These are phyloP conservation scores for Neohortaea acidophila DNA, from an alignment of 495 filamentous ascomycete genomes.

Conservation along the genomic window DNA sequence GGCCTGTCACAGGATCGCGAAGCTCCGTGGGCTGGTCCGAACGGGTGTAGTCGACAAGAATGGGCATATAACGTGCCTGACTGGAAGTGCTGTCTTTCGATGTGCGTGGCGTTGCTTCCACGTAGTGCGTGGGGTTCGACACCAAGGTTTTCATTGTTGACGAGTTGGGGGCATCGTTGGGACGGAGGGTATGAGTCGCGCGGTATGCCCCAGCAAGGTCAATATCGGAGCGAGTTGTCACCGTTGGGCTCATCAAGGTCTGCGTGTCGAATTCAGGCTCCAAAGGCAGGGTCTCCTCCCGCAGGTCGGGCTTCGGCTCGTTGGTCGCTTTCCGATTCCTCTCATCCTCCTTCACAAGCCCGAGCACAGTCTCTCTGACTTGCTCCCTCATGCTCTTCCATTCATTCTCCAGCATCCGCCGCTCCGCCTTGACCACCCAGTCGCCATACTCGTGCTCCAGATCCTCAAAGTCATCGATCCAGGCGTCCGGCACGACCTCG, in stretches of 20 bases:
- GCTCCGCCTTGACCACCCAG: constrained; percentile 44
- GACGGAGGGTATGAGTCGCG: too few species aligned
- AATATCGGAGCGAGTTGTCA: background rate
- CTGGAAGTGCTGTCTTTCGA: background rate
- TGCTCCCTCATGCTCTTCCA: constrained; percentile 4
- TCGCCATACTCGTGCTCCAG: constrained; percentile 65
- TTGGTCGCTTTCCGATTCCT: background rate
- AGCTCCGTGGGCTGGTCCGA: background rate
- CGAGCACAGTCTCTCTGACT: background rate
- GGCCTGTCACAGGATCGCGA: background rate
- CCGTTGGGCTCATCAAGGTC: background rate
- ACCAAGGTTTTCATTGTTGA: too few species aligned
- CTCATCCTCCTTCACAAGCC: background rate
- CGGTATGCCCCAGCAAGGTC: background rate
- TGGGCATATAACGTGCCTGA: constrained; percentile 5
- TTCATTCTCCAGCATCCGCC: constrained; percentile 25
- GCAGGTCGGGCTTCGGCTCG: background rate
- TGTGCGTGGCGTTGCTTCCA: too few species aligned
- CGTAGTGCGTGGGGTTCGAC: too few species aligned
- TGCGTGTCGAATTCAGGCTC: background rate
- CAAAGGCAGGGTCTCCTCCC: background rate
- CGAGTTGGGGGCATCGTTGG: background rate
- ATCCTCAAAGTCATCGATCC: constrained; percentile 72
- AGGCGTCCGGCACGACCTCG: constrained; percentile 70
- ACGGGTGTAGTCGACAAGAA: constrained; percentile 3